Conservation (phyloP, 495 filamentous ascomycete species). For the Talaromyces liani region DNA sequence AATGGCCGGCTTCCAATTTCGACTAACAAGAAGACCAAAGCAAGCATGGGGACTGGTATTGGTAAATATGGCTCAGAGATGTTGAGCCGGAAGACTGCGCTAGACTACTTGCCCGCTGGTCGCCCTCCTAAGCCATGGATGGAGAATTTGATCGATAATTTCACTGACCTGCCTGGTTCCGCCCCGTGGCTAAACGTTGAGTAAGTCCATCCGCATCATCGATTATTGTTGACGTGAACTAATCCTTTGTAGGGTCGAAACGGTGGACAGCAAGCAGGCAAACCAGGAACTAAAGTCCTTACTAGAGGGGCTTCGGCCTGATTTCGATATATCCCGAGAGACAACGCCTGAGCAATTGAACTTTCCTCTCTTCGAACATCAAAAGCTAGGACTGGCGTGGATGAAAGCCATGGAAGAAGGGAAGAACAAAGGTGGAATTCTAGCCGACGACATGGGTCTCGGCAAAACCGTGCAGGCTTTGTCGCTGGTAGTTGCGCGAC, state of each 20-base stretch:
- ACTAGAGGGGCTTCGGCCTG: slow-evolving; percentile 66
- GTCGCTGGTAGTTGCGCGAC: slow-evolving; percentile 70
- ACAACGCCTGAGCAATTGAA: slow-evolving; percentile 67
- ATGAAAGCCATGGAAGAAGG: slow-evolving; percentile 75
- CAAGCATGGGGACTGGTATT: neutral
- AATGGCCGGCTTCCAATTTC: neutral
- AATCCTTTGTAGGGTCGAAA: slow-evolving; percentile 8
- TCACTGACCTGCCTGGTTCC: neutral
- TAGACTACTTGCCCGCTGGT: neutral
- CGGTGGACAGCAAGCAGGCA: slow-evolving; percentile 38
- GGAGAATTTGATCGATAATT: neutral
- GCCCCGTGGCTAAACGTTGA: neutral
- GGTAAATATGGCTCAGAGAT: neutral
- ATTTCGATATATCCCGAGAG: slow-evolving; percentile 61
- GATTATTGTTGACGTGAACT: neutral
- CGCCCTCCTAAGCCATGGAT: neutral
- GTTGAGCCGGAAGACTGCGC: slow-evolving; percentile 9
- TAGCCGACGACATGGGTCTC: slow-evolving; percentile 92
- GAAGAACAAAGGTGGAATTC: slow-evolving; percentile 71
- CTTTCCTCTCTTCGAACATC: slow-evolving; percentile 70
- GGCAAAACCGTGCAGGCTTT: slow-evolving; percentile 95
- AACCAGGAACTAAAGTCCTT: slow-evolving; percentile 59
- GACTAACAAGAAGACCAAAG: neutral
- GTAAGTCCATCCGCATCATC: neutral
- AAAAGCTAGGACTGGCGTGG: slow-evolving; percentile 78